Base-by-base conservation (phyloP, 139 green algal genomes). In the Parachlorella kessleri region DNA sequence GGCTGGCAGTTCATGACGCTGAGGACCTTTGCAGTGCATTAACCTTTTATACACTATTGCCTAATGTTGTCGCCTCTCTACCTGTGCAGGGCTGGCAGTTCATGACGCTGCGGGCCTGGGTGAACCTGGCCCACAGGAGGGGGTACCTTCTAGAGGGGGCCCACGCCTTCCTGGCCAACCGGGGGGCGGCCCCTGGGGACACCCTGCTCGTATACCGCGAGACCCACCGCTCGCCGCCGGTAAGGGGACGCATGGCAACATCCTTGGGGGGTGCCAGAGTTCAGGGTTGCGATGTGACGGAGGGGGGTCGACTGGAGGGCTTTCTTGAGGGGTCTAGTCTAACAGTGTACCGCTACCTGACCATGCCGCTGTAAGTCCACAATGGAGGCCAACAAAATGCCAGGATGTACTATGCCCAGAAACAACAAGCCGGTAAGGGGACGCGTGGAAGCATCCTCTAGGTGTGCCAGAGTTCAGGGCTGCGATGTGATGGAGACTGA, bases 111-210 rank as follows among this genome's bases (percentile, higher is more conserved):
- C 67, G 68, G 10, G 73, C 74, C 21, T 82, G 82, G 82, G 69
- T 54, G 48, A 85, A 69, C 64, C 74, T 84, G 42, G 74, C 75
- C 33, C 81, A 66, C 8, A 66, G 76, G n/a, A 54, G 68, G 32
- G 84, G 84, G n/a, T 89, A 89, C 53, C 63, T 88, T 33, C 75
- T 89, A 54, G 85, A 89, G 6, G 78, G 71, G 26, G 21, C 68
- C 8, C 55, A 39, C 0, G 59, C 59, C 23, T 75, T 87, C 37
- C 69, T 89, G 72, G 55, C 39, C 23, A 32, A 30, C 6, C 63
- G 73, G 6, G 41, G 64, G 30, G 85, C 82, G 2, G 33, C 32
- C 3, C 66, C 54, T 32, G 85, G 85, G 18, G 83, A 89, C 73
- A 59, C n/a, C 30, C 67, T 89, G 30, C n/a, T 75, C 30, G 26